Conservation (phyloP, 305 asterid species). For the Fraxinus dipetala region DNA sequence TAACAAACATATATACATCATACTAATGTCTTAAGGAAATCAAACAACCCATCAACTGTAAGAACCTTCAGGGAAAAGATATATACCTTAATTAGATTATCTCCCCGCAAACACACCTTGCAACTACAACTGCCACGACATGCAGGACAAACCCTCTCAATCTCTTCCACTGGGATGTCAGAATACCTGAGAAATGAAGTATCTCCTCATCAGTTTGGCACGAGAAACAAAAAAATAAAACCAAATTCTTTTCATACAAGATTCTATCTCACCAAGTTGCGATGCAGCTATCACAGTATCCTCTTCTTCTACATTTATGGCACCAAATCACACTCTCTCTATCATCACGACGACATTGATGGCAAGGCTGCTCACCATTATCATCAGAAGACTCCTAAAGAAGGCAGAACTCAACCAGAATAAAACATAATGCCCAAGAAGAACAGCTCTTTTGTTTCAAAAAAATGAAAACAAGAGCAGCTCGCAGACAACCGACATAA, state of each 20-base stretch:
- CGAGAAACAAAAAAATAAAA: background rate
- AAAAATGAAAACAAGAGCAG: background rate
- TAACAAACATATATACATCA: constrained; percentile 10
- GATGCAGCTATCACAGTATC: constrained; percentile 86
- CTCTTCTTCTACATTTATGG: constrained; percentile 85
- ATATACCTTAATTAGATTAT: constrained; percentile 77
- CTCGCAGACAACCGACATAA: constrained; percentile 10
- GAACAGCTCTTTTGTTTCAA: background rate
- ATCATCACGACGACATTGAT: constrained; percentile 73
- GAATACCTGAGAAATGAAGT: constrained; percentile 66
- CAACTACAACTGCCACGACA: constrained; percentile 95
- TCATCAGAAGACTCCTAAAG: constrained; percentile 74
- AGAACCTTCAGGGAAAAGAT: constrained; percentile 32
- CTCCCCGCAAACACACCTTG: constrained; percentile 87
- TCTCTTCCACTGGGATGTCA: constrained; percentile 66
- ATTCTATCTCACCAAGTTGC: constrained; percentile 70
- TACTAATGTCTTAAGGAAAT: constrained; percentile 15
- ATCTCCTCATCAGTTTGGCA: constrained; percentile 24
- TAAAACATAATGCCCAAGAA: constrained; percentile 7
- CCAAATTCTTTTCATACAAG: background rate
- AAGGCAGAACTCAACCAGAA: constrained; percentile 21
- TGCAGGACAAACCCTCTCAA: constrained; percentile 85
- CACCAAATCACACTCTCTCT: constrained; percentile 71
- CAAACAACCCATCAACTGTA: constrained; percentile 3
- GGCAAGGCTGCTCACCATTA: constrained; percentile 83